Evolutionary conservation across 2,329 filamentous ascomycete genomes (phyloP).

Genomic region (Sporothrix luriei): DNA sequence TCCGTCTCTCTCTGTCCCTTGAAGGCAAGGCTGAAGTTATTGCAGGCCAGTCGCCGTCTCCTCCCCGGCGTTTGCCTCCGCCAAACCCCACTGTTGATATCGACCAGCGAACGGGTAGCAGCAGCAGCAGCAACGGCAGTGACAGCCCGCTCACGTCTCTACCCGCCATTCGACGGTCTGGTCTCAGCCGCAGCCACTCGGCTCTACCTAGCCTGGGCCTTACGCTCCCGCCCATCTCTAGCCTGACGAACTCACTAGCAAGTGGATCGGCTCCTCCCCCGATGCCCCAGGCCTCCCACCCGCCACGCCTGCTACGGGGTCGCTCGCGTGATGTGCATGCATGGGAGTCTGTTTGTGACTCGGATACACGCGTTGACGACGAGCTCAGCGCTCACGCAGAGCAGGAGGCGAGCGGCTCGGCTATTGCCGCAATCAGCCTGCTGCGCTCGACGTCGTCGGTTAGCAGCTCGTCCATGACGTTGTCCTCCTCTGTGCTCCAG

Average conservation of each 20-base stretch:
- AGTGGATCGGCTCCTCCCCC: slow-evolving; percentile 30
- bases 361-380: slow-evolving; percentile 67
- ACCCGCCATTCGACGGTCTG: slow-evolving; percentile 53
- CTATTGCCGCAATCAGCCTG: slow-evolving; percentile 77
- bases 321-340: slow-evolving; percentile 84
- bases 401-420: slow-evolving; percentile 77
- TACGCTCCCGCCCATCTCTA: slow-evolving; percentile 60
- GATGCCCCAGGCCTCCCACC: slow-evolving; percentile 35
- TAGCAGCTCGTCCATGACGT: slow-evolving; percentile 46
- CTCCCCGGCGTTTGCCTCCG: slow-evolving; percentile 61
- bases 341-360: slow-evolving; percentile 90
- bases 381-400: slow-evolving; percentile 80
- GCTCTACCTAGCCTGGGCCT: slow-evolving; percentile 60
- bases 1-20: slow-evolving; percentile 79
- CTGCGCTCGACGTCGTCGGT: slow-evolving; percentile 67
- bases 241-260: slow-evolving; percentile 50
- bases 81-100: slow-evolving; percentile 41
- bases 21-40: slow-evolving; percentile 91
- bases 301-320: slow-evolving; percentile 62
- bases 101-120: slow-evolving; percentile 5
- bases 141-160: slow-evolving; percentile 50
- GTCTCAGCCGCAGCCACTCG: slow-evolving; percentile 71
- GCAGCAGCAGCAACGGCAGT: slow-evolving; percentile 24
- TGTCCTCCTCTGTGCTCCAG: slow-evolving; percentile 47
- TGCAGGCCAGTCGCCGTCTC: slow-evolving; percentile 66